Base-by-base conservation (phyloP, 106 monocot species). In the Chionographis japonica region DNA sequence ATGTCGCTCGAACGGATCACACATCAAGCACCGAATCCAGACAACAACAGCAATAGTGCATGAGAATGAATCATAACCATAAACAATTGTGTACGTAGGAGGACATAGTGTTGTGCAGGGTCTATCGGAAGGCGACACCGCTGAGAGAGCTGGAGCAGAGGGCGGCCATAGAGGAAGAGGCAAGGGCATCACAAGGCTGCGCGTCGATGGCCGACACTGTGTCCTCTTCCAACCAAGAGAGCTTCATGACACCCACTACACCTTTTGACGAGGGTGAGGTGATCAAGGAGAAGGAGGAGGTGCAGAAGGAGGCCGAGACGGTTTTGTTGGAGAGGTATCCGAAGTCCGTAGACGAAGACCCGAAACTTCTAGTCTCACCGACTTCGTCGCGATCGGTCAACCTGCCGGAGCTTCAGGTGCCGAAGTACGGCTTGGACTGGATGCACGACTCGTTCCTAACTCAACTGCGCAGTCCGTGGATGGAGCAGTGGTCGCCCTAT, bases 91-190 rank as follows among this genome's bases (percentile, higher is more conserved):
- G 46, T 0, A 46, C 9, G 50, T 80, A 89, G 86, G 83, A 81
- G 56, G 89, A 89, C 55, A 76, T 93, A 38, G 93, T 93, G 6
- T 42, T 93, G 15, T 93, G 93, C 75, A 89, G 86, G 73, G 65
- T 93, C 8, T 93, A 93, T 54, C 56, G 80, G 14, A 93, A 93
- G 64, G 94, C 89, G 10, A 84, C 81, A 15, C 66, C 94, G 41
- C 8, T 85, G 70, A 94, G 80, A 71, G 94, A 87, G 73, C 60
- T 94, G 54, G 94, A 94, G 80, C 79, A 90, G 20, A 66, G 84
- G 15, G 94, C 90, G 15, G 79, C 81, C 10, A 72, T 73, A 63
- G 86, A 83, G 17, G 75, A 77, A 40, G 77, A 62, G 2, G 39
- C 55, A 38, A 75, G 62, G 38, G 43, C 65, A 0, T 40, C 56